phyloP scores from a whole-genome alignment of 2,329 filamentous ascomycete genomes.

The Colletotrichum sp. region DNA sequence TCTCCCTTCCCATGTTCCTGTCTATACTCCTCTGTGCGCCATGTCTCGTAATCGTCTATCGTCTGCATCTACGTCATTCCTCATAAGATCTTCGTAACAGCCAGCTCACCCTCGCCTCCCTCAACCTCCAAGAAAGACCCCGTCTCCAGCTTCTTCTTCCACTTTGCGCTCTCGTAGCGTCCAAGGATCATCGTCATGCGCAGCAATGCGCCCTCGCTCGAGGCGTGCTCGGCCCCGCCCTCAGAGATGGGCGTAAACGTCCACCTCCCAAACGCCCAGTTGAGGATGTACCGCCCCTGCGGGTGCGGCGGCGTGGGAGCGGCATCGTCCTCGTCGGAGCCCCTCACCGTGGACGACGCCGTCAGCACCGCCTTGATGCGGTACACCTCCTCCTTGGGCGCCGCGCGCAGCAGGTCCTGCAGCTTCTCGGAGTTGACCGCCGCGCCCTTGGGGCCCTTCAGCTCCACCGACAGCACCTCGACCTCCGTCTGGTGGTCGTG shows the following conservation, averaged over 20 bases:
- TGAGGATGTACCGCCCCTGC: constrained; percentile 78
- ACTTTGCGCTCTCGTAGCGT: constrained; percentile 75
- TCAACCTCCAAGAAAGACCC: constrained; percentile 59
- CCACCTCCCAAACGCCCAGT: constrained; percentile 98
- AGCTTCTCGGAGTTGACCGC: constrained; percentile 66
- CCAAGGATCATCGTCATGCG: constrained; percentile 80
- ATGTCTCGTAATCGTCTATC: background rate
- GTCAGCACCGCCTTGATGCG: constrained; percentile 81
- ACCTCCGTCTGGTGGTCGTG: constrained; percentile 82
- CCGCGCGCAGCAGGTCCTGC: constrained; percentile 68
- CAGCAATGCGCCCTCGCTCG: constrained; percentile 60
- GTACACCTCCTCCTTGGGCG: constrained; percentile 94
- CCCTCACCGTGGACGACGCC: constrained; percentile 48
- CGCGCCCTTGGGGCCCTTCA: constrained; percentile 51
- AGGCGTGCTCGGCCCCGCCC: constrained; percentile 53
- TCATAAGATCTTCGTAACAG: constrained; percentile 56
- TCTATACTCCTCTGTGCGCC: background rate
- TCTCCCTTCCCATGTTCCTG: background rate
- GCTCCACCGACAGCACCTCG: constrained; percentile 84
- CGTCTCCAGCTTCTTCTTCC: constrained; percentile 74
- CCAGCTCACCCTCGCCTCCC: constrained; percentile 51
- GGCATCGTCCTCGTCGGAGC: constrained; percentile 55
- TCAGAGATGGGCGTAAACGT: constrained; percentile 72
- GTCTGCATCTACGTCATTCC: background rate
- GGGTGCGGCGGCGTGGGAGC: constrained; percentile 31